phyloP scores from a whole-genome alignment of 441 rosid genomes.

The Bocquillonia castaneifolia region DNA sequence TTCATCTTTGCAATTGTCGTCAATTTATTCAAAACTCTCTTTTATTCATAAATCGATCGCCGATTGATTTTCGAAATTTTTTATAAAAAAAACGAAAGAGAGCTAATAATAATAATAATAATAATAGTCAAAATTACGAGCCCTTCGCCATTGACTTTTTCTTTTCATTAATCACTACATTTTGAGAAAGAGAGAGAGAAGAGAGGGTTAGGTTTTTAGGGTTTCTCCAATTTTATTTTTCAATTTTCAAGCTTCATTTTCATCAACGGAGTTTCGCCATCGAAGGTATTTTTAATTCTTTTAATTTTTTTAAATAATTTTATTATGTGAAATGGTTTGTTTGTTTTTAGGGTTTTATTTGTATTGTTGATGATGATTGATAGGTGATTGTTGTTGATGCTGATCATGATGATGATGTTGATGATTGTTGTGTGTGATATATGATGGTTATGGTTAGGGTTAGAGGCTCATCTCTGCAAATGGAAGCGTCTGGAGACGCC shows the following conservation, averaged over 20 bases:
- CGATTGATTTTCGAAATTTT: too few relatives aligned
- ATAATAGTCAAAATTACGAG: background rate
- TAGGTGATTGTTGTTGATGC: slow-evolving; percentile 6
- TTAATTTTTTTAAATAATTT: background rate
- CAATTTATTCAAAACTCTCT: too few relatives aligned
- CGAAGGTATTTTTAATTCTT: slow-evolving; percentile 44
- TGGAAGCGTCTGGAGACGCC: slow-evolving; percentile 69
- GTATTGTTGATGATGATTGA: background rate
- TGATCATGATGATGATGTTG: slow-evolving; percentile 20
- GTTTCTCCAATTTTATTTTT: slow-evolving; percentile 12
- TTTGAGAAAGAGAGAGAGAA: too few relatives aligned
- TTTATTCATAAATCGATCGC: background rate
- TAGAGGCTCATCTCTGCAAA: slow-evolving; percentile 39
- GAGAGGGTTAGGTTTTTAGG: slow-evolving; percentile 17
- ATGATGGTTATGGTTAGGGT: slow-evolving; percentile 53
- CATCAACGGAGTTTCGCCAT: slow-evolving; percentile 52
- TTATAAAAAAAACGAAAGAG: too few relatives aligned
- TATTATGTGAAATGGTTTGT: background rate
- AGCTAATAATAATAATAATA: too few relatives aligned
- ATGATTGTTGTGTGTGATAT: slow-evolving; percentile 5
- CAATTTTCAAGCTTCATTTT: background rate
- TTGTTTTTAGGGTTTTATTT: slow-evolving; percentile 4
- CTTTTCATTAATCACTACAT: too few relatives aligned
- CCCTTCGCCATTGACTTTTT: background rate
- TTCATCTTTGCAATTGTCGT: too few relatives aligned